Base-by-base conservation (phyloP, 495 filamentous ascomycete genomes). In the Cetradonia linearis region DNA sequence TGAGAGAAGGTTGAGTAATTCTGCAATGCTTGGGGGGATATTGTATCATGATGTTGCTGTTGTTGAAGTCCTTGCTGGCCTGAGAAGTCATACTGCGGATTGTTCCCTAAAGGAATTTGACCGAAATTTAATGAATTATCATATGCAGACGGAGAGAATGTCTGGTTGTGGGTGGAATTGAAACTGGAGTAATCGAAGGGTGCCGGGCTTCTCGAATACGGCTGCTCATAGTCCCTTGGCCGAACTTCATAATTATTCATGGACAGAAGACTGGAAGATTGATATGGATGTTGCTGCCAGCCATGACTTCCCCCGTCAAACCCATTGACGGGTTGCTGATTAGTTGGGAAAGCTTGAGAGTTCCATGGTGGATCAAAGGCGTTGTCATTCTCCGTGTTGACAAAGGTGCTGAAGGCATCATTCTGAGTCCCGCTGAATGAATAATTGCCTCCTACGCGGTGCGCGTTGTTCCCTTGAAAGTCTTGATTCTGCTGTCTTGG, bases 21-120 rank as follows among this genome's bases (percentile, higher is more conserved):
- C 47, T 66, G 62, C 25, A 68, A 49, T 27, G 66, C 66, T 56
- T 67, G 65, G 1, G 66, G 66, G 18, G 66, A 68, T 23, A 68
- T 66, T 25, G 66, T 68, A 40, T 66, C 62, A 20, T 60, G 62
- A 38, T 56, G 42, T 46, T 46, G 50, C 50, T 54, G 59, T 33
- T 60, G 48, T 28, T 63, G 56, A 34, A 62, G 59, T 16, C 30
- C 63, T 44, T 42, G 59, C 14, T 38, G 38, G 10, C 40, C 56
- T 27, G 61, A 46, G 34, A 55, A 66, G 7, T 61, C 55, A 55
- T 55, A 68, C 23, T 56, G 60, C 30, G 58, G 18, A 34, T 28
- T 47, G n/a, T 53, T 62, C 20, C 10, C 59, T 36, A 66, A n/a
- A 9, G 64, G 57, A 7, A 59, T 42, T 16, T 63, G 64, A 44